Evolutionary conservation across 73 alveolate species (phyloP), one percentile per base, ranked within the genome.

Genomic region (Blepharisma stoltei): DNA sequence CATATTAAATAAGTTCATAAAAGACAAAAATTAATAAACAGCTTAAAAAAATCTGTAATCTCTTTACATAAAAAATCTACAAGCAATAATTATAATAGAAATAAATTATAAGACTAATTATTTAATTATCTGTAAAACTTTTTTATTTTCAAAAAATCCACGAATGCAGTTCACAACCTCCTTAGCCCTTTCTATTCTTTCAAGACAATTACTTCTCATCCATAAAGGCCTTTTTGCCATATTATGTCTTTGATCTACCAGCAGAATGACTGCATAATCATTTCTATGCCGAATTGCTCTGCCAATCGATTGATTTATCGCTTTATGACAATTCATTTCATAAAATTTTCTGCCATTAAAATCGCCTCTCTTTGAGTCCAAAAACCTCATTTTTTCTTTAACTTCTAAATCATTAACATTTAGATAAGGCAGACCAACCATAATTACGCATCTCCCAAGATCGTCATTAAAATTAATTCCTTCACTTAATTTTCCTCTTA

Each of bases 281-380:
- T 83, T 25, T 78, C 71, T 89, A 92, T 92, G 96, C 80, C 98
- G 83, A 8, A 92, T 71, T 11, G 86, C 95, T 87, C 98, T 89
- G n/a, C 98, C 98, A 43, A 92, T 88, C 6, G 93, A 81, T 78
- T 92, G 94, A 78, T 87, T 87, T 32, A 87, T 88, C 55, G 87
- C 78, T 18, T 83, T 76, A 65, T 76, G 60, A 67, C 93, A 85
- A 23, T 49, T 37, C 60, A 71, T 85, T 82, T 85, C 93, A 85
- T 85, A 85, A 85, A 77, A 85, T 48, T 77, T 86, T 70, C 77
- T 85, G 71, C 89, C 93, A 81, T n/a, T 60, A 60, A 60, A 73
- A 49, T 65, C 69, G 55, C 46, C 73, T 75, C 44, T 67, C 44
- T 48, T 73, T 71, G 66, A 68, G 54, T 85, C 93, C 76, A 77